These are phyloP conservation scores for Anisodus acutangulus DNA, from an alignment of 257 asterid species.

Conservation along the genomic window DNA sequence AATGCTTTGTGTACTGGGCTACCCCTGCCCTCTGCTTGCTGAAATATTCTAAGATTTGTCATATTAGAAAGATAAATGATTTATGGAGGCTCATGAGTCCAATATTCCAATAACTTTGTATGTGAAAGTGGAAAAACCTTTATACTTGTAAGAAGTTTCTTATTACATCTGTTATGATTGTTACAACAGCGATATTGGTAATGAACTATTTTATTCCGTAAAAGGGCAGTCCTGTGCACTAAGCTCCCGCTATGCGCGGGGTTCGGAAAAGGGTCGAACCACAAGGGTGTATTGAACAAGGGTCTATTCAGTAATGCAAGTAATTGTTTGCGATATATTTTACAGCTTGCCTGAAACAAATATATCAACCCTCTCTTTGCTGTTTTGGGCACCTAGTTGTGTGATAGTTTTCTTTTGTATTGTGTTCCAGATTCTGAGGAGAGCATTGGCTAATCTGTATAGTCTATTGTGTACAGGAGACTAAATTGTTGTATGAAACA, in stretches of 20 bases:
- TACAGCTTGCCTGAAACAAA: neutral
- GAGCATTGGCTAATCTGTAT: neutral
- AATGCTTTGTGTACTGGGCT: no score
- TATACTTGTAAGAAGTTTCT: neutral
- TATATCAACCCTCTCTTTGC: no score
- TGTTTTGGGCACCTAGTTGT: no score
- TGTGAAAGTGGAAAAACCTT: neutral
- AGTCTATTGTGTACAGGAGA: no score
- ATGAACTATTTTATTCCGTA: neutral
- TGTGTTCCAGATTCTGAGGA: neutral
- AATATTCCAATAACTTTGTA: neutral
- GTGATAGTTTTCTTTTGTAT: no score
- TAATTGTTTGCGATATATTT: neutral
- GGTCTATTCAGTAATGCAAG: neutral
- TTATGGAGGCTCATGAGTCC: neutral
- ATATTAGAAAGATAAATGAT: neutral
- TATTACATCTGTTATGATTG: neutral
- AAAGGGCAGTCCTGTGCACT: no score
- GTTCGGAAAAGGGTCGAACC: no score
- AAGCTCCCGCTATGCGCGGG: no score
- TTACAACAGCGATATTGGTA: neutral
- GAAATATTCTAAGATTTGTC: neutral
- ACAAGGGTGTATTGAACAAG: no score
- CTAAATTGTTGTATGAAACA: no score
- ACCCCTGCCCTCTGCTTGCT: neutral